These are phyloP conservation scores for Sporobolomyces phaffii DNA, from an alignment of 768 basidiomycete species.

Conservation along the genomic window DNA sequence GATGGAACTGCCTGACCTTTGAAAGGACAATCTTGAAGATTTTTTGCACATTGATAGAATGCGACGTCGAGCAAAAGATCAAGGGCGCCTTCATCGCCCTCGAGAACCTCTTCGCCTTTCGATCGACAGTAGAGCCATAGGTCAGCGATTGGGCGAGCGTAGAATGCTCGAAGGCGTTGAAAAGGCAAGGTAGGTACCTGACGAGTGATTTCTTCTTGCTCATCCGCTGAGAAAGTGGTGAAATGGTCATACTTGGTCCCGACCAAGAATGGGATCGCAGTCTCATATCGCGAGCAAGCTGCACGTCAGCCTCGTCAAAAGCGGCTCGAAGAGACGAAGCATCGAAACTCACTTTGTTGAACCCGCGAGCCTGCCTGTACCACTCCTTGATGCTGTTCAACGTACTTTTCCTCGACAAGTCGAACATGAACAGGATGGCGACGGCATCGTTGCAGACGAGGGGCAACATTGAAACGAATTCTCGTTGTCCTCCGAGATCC, in stretches of 20 bases:
- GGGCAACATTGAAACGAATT: constrained; percentile 62
- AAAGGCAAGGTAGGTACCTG: constrained; percentile 57
- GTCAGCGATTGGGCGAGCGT: neutral
- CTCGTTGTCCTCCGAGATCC: constrained; percentile 61
- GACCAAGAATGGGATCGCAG: constrained; percentile 95
- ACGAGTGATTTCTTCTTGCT: constrained; percentile 98
- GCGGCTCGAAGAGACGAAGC: too few species aligned
- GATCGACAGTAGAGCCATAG: neutral
- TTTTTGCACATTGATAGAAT: constrained; percentile 99
- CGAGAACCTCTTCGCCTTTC: constrained; percentile 93
- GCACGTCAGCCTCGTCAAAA: too few species aligned
- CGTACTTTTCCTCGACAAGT: constrained; percentile 92
- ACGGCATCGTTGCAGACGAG: constrained; percentile 87
- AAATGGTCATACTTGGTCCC: constrained; percentile 99
- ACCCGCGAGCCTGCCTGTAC: constrained; percentile 97
- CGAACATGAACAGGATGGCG: constrained; percentile 99
- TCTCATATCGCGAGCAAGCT: too few species aligned
- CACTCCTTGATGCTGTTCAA: constrained; percentile 98
- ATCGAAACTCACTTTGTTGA: constrained; percentile 73
- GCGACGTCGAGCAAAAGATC: constrained; percentile 97
- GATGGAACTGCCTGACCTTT: constrained; percentile 52
- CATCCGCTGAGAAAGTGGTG: constrained; percentile 87
- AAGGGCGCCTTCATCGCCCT: constrained; percentile 99
- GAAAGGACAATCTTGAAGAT: constrained; percentile 97
- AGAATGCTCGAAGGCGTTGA: neutral